These are phyloP conservation scores for Huntiella decipiens DNA, from an alignment of 2,329 filamentous ascomycete genomes.

Conservation along the genomic window DNA sequence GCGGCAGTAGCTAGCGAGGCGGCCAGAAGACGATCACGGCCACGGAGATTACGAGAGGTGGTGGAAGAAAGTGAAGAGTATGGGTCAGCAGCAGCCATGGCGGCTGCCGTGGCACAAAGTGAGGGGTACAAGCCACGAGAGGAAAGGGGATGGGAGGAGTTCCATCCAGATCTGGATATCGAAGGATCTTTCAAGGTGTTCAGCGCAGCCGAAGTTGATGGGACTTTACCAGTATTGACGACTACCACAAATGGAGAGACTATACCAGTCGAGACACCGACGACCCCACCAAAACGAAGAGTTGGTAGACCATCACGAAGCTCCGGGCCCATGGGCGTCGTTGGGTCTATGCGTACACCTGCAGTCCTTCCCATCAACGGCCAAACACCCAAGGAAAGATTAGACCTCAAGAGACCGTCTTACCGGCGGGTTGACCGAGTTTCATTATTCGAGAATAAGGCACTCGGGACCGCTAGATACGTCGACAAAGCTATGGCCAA, in stretches of 20 bases:
- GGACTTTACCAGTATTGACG: constrained; percentile 33
- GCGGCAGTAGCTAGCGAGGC: constrained; percentile 18
- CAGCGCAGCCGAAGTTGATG: constrained; percentile 69
- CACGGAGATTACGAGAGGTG: constrained; percentile 34
- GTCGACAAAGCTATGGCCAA: constrained; percentile 94
- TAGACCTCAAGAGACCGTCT: constrained; percentile 58
- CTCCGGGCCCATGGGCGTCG: constrained; percentile 26
- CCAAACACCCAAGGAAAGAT: constrained; percentile 60
- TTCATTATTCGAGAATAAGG: constrained; percentile 64
- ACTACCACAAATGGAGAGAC: background rate
- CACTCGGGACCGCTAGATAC: constrained; percentile 69
- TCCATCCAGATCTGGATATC: constrained; percentile 87
- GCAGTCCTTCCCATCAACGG: constrained; percentile 60
- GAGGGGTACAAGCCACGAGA: constrained; percentile 96
- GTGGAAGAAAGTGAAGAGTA: constrained; percentile 48
- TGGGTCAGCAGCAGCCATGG: constrained; percentile 73
- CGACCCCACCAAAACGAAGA: constrained; percentile 25
- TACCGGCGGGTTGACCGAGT: constrained; percentile 67
- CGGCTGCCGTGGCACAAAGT: constrained; percentile 70
- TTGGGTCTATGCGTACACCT: constrained; percentile 32
- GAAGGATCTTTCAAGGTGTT: constrained; percentile 63
- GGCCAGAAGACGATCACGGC: constrained; percentile 35
- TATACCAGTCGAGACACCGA: constrained; percentile 9
- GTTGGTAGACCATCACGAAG: constrained; percentile 29
- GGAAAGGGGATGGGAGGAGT: constrained; percentile 94